These are phyloP conservation scores for Hypoxylon sp. DNA, from an alignment of 2,329 filamentous ascomycete species.

Conservation along the genomic window DNA sequence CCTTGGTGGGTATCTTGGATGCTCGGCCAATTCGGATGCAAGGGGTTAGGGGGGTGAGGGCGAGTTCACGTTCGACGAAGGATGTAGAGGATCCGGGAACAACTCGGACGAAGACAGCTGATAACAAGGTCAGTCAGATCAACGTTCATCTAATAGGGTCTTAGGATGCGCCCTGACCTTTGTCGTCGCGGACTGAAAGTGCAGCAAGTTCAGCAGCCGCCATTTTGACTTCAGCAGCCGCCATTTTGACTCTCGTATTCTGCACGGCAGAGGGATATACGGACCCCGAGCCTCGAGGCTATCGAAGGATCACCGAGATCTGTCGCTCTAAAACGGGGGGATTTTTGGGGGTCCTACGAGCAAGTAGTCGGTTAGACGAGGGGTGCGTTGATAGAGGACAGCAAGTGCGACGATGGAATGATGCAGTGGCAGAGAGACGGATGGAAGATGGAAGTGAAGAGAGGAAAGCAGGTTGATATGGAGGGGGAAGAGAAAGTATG, in stretches of 20 bases:
- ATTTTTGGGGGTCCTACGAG: neutral
- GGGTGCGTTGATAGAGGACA: neutral
- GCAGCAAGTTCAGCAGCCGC: slow-evolving; percentile 10
- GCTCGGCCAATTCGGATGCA: slow-evolving; percentile 52
- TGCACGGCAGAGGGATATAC: neutral
- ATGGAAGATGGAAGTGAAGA: too few relatives aligned
- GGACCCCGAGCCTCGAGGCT: slow-evolving; percentile 12
- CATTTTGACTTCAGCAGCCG: slow-evolving; percentile 20
- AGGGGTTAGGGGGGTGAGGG: slow-evolving; percentile 38
- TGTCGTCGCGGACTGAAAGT: slow-evolving; percentile 12
- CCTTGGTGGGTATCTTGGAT: slow-evolving; percentile 55
- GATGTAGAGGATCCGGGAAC: slow-evolving; percentile 16
- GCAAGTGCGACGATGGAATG: neutral
- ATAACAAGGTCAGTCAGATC: neutral
- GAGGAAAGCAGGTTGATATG: too few relatives aligned
- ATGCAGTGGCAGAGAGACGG: neutral
- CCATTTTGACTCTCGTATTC: slow-evolving; percentile 15
- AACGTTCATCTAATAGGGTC: neutral
- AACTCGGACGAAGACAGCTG: slow-evolving; percentile 37
- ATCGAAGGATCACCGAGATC: slow-evolving; percentile 1
- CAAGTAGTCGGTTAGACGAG: neutral
- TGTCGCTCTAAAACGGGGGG: neutral
- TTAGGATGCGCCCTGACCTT: slow-evolving; percentile 24
- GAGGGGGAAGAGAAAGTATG: too few relatives aligned
- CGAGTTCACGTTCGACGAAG: slow-evolving; percentile 42